These are phyloP conservation scores for Hypoxylon sp. DNA, from an alignment of 2,329 filamentous ascomycete species.

Conservation along the genomic window DNA sequence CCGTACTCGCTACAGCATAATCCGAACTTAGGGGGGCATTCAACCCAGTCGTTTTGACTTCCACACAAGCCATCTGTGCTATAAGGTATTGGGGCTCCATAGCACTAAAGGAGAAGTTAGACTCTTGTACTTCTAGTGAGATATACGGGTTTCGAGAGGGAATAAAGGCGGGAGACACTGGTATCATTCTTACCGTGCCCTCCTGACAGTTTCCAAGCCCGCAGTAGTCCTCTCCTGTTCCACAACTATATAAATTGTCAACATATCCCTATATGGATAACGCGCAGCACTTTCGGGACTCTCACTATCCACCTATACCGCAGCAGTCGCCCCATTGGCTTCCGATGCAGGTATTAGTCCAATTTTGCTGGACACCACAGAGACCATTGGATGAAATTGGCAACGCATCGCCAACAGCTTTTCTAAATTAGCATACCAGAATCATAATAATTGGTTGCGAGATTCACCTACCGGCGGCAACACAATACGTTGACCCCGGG, in stretches of 20 bases:
- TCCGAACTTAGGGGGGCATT: conserved; percentile 19
- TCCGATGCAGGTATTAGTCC: conserved; percentile 20
- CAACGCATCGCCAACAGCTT: neutral
- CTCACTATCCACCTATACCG: conserved; percentile 11
- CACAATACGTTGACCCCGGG: conserved; percentile 8
- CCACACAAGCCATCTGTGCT: conserved; percentile 12
- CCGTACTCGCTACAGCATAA: conserved; percentile 18
- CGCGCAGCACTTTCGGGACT: neutral
- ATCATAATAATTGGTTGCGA: neutral
- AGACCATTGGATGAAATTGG: conserved; percentile 6
- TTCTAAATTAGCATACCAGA: neutral
- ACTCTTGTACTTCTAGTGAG: neutral
- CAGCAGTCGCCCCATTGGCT: conserved; percentile 23
- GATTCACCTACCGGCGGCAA: neutral
- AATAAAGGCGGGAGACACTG: neutral
- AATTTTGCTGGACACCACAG: conserved; percentile 16
- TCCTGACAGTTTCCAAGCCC: conserved; percentile 19
- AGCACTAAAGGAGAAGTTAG: neutral
- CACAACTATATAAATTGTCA: conserved; percentile 3
- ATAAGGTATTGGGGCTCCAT: conserved; percentile 14
- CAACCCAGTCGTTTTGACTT: conserved; percentile 10
- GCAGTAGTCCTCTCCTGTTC: conserved; percentile 20
- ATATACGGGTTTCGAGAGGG: no score
- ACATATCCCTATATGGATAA: neutral
- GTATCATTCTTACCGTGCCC: neutral